These are phyloP conservation scores for Xylaria venustula DNA, from an alignment of 495 filamentous ascomycete genomes.

Conservation along the genomic window DNA sequence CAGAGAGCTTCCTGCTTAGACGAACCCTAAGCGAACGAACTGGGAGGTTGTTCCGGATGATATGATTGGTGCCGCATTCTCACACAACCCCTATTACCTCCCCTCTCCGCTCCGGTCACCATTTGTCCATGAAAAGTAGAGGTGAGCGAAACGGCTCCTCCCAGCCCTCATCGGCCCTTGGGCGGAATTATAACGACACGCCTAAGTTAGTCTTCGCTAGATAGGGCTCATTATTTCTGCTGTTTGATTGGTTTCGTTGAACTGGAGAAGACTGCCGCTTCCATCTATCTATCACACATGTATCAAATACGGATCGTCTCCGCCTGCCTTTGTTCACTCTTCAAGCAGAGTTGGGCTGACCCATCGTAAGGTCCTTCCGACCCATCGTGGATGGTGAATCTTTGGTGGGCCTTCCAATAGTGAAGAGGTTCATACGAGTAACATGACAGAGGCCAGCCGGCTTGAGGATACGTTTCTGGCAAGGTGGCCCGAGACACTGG, in stretches of 20 bases:
- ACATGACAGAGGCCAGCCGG: background rate
- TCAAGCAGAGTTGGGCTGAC: too few species aligned
- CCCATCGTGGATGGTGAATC: background rate
- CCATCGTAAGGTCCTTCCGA: too few species aligned
- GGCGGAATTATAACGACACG: background rate
- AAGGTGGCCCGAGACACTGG: constrained; percentile 1
- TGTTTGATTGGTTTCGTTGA: background rate
- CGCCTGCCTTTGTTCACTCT: background rate
- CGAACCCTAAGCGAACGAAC: background rate
- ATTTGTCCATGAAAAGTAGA: background rate
- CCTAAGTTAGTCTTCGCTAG: background rate
- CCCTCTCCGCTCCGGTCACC: background rate
- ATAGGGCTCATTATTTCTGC: background rate
- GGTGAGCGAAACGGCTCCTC: background rate
- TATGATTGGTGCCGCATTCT: background rate
- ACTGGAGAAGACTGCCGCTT: constrained; percentile 1
- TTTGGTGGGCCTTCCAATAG: background rate
- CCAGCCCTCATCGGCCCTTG: background rate
- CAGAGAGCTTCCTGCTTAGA: background rate
- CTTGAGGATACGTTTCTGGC: constrained; percentile 2
- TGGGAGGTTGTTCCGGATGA: background rate
- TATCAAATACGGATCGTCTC: constrained; percentile 14
- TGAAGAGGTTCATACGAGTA: background rate
- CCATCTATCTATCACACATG: background rate
- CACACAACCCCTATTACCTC: background rate